Conservation (phyloP, 148 eudicot species). For the Fagopyrum esculentum region DNA sequence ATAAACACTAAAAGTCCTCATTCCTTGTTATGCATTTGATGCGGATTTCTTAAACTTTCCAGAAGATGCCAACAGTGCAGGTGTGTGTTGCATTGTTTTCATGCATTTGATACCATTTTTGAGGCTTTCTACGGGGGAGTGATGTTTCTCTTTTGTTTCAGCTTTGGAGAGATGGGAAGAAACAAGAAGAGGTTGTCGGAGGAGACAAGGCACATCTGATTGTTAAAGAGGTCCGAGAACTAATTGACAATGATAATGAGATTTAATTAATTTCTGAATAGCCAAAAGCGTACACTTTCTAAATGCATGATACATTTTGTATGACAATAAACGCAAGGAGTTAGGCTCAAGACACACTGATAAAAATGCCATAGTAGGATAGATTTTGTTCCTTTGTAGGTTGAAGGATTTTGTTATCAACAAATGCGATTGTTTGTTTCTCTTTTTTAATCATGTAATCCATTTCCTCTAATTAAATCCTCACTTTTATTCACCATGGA, state of each 20-base stretch:
- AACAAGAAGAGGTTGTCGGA: constrained; percentile 57
- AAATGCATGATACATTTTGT: not conserved
- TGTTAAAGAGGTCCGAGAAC: constrained; percentile 50
- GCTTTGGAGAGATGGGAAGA: constrained; percentile 55
- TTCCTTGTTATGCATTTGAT: constrained; percentile 26
- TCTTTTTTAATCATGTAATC: not conserved
- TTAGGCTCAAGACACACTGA: not conserved
- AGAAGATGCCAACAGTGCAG: constrained; percentile 71
- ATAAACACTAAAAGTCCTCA: not conserved
- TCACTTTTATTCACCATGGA: not conserved
- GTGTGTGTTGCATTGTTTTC: constrained; percentile 18
- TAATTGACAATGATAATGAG: constrained; percentile 32
- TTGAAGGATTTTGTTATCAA: not conserved
- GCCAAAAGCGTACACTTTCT: not conserved
- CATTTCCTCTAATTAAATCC: not conserved
- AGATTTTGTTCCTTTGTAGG: not conserved
- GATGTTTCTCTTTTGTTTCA: constrained; percentile 6
- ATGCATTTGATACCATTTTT: not conserved
- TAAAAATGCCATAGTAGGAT: not conserved
- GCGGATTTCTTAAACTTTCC: constrained; percentile 16
- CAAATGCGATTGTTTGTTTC: not conserved
- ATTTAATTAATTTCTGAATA: constrained; percentile 2
- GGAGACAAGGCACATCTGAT: constrained; percentile 62
- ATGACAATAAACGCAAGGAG: not conserved
- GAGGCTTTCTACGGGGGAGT: not conserved